A percentile compares a stretch with the other conserved stretches of the same genome.
phyloP scores from a whole-genome alignment of 2,329 filamentous ascomycete genomes.

The Cercospora beticola region DNA sequence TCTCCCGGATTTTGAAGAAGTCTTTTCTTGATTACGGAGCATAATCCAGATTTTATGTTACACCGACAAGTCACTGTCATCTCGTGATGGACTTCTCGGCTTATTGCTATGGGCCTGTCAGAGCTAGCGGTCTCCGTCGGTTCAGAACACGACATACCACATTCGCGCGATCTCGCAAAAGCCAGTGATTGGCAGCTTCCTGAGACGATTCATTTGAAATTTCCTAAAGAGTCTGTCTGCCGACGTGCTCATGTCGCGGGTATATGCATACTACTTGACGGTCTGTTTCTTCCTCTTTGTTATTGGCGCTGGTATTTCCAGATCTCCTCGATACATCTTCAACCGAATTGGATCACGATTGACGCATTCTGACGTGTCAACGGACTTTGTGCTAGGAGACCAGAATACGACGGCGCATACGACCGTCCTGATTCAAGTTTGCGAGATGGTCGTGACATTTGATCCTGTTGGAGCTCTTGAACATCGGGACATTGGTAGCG shows the following conservation, averaged over 20 bases:
- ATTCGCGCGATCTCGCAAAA: background rate
- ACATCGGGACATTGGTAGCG: background rate
- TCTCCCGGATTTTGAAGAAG: background rate
- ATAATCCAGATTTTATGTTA: background rate
- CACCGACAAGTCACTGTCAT: background rate
- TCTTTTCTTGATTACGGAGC: background rate
- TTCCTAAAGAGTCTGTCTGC: background rate
- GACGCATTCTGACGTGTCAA: background rate
- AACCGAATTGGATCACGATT: background rate
- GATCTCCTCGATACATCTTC: background rate
- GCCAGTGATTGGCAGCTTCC: background rate
- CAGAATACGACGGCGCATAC: background rate
- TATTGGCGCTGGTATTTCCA: background rate
- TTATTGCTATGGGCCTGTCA: background rate
- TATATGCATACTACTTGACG: background rate
- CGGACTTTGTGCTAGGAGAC: background rate
- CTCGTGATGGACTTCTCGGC: background rate
- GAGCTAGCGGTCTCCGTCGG: background rate
- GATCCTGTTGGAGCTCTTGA: background rate
- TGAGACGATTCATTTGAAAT: background rate
- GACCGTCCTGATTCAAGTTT: background rate
- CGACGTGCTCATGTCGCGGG: background rate
- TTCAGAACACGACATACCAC: background rate
- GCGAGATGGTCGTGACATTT: background rate
- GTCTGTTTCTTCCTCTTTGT: background rate